Evolutionary conservation across 768 basidiomycete genomes (phyloP), one percentile per base, ranked within the genome.

Genomic region (Hypholoma fasciculare): DNA sequence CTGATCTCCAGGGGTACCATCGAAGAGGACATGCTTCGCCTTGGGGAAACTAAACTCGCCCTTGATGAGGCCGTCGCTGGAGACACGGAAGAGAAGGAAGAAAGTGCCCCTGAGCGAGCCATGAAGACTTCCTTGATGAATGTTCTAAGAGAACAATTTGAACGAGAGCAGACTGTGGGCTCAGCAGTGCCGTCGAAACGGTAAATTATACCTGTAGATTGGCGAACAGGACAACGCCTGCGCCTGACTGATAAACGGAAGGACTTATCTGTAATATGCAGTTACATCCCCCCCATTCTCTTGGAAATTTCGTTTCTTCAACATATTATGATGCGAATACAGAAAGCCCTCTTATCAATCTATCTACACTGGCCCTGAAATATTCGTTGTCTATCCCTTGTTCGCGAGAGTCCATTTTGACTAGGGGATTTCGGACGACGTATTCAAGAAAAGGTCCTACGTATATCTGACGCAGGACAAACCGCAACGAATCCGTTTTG

Each of bases 41-140:
- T 98, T 17, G 96, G 94, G 8, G 80, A 90, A 72, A 95, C 93
- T 36, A 98, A 98, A 74, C 77, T 98, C 54, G 90, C 89, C 14
- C 77, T 98, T 12, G 96, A 98, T 68, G 92, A 95, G 69, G 95
- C 95, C 3, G 96, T 98, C 30, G 94, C 95, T 16, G 94, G 94
- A 8, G 87, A 84, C 46, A 76, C 77, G 7, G 88, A 89, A 36
- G 81, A 76, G 19, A 83, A 82, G 14, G 86, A 87, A 58, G 87
- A 87, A 58, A 84, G 81, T 53, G 83, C 82, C 52, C 83, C 85
- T 23, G 92, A 92, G 68, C 86, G 81, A 57, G 88, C 91, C 74
- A 87, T 96, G 80, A 92, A 91, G 78, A 88, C 83, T 50, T 92
- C 91, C 11, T 73, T 98, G 61, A 88, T 98, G 82, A 90, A 86